Evolutionary conservation across 768 basidiomycete genomes (phyloP).

Genomic region (Termitomyces sp.): DNA sequence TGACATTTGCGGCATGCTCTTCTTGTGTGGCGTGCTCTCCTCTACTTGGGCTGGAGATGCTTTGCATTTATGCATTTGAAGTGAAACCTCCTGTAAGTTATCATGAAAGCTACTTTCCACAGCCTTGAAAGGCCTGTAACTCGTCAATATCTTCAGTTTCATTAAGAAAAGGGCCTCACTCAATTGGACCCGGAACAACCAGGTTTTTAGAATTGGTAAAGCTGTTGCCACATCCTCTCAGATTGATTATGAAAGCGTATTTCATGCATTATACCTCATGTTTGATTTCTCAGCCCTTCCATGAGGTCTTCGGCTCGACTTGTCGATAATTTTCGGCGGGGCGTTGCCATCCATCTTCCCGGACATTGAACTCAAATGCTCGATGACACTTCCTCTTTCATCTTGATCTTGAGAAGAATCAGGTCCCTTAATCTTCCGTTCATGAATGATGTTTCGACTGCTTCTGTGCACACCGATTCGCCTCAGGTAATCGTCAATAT

Average conservation of each 20-base stretch:
- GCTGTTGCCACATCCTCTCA: not conserved
- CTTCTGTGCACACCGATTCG: slow-evolving; percentile 21
- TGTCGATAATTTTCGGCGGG: not conserved
- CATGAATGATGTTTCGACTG: not conserved
- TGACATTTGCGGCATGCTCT: not conserved
- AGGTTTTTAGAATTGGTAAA: not conserved
- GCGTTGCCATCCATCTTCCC: not conserved
- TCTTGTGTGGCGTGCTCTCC: slow-evolving; percentile 2
- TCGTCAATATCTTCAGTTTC: not conserved
- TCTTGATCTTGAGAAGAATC: not conserved
- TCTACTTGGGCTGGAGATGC: not conserved
- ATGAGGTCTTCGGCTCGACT: not conserved
- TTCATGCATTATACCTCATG: slow-evolving; percentile 1
- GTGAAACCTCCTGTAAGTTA: not conserved
- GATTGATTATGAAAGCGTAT: not conserved
- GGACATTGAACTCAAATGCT: not conserved
- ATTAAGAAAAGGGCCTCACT: not conserved
- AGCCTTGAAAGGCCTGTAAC: not conserved
- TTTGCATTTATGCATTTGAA: slow-evolving; percentile 11
- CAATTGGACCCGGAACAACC: not conserved
- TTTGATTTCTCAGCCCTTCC: not conserved
- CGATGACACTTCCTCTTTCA: not conserved
- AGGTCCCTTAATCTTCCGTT: not conserved
- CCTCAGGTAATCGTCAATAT: slow-evolving; percentile 41
- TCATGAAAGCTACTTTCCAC: not conserved